Evolutionary conservation across 2,329 filamentous ascomycete species (phyloP), one percentile per base, ranked within the genome.

Genomic region (Chaetomium strumarium): DNA sequence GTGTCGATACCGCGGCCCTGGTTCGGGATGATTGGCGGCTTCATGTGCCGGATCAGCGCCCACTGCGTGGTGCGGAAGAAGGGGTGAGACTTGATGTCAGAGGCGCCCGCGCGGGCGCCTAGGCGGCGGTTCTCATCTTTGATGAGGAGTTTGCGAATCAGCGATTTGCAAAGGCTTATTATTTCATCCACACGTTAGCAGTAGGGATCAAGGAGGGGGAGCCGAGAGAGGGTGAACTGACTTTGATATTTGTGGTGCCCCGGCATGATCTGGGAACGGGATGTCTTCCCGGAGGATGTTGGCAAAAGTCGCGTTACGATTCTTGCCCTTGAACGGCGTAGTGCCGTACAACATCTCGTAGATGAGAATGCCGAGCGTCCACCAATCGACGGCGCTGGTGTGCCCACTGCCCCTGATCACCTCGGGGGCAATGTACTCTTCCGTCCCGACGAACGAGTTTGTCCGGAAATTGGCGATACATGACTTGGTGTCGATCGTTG

Each of bases 291-390:
- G 80, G 58, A 99, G 71, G 61, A 99, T 99, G 67, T 97, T 99
- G 56, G 91, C 92, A 73, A 99, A 99, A 0, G 93, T 99, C 13
- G 91, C 90, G 64, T 97, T 99, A 37, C 93, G 83, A 71, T 96
- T 99, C 81, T 99, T 97, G 62, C 93, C 93, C 76, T 99, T 99
- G 79, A 99, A 99, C 1, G 93, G 93, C 0, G 93, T 99, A 0
- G 92, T 99, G 51, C 93, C 93, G 72, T 92, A 99, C 34, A 99
- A 78, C 93, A 99, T 99, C 71, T 99, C 93, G 69, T 97, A 99
- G 52, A 99, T 90, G 65, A 99, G 73, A 61, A 99, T 97, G 17
- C 93, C 93, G 49, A 99, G 72, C 0, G 93, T 99, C 93, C 93
- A 99, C 93, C 93, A 99, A 70, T 99, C 93, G 13, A 99, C 93